Evolutionary conservation across 371 early-diverging fungal genomes (phyloP).

Genomic region (Mortierella sp.): DNA sequence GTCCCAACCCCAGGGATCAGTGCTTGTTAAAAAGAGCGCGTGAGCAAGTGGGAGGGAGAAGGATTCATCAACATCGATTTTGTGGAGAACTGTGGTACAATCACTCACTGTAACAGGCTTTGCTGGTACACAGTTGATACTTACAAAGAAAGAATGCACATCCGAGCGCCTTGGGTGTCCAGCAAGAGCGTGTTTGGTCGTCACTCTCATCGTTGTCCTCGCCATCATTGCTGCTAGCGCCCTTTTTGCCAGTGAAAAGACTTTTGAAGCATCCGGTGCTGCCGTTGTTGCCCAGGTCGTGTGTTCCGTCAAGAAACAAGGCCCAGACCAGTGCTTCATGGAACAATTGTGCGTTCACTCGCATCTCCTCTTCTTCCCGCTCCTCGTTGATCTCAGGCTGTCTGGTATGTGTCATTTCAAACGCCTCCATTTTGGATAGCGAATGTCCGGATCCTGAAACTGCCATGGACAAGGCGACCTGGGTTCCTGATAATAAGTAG

Average conservation of each 20-base stretch:
- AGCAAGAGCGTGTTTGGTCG: too few relatives aligned
- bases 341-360: slow-evolving; percentile 10
- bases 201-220: neutral
- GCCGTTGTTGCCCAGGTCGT: neutral
- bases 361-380: too few relatives aligned
- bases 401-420: neutral
- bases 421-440: neutral
- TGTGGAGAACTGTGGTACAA: too few relatives aligned
- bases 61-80: too few relatives aligned
- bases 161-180: slow-evolving; percentile 5
- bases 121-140: neutral
- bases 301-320: slow-evolving; percentile 15
- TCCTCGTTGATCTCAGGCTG: slow-evolving; percentile 9
- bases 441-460: too few relatives aligned
- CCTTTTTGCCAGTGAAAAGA: too few relatives aligned
- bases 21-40: slow-evolving; percentile 10
- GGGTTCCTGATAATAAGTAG: too few relatives aligned
- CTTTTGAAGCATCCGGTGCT: too few relatives aligned
- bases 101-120: too few relatives aligned
- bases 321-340: slow-evolving; percentile 22
- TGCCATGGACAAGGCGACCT: too few relatives aligned
- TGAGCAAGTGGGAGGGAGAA: too few relatives aligned
- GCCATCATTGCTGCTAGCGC: too few relatives aligned
- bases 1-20: slow-evolving; percentile 16
- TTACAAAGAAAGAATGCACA: slow-evolving; percentile 25